Evolutionary conservation across 148 eudicot species (phyloP).

Genomic region (Diospyros lotus): DNA sequence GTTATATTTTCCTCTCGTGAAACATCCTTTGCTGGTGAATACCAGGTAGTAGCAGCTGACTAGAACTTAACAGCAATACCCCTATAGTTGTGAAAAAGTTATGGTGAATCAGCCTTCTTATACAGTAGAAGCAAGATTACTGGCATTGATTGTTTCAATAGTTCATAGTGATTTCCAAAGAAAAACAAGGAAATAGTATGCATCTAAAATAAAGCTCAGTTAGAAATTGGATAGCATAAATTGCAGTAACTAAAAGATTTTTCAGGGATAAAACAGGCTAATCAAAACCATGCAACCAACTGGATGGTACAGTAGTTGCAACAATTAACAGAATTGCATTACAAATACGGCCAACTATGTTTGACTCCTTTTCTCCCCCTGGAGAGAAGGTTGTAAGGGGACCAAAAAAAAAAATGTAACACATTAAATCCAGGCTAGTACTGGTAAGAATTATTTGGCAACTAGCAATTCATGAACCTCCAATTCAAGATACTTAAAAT

Average conservation of each 20-base stretch:
- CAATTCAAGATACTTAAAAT: not conserved
- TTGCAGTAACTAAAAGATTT: not conserved
- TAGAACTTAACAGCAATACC: not conserved
- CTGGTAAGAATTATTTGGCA: not conserved
- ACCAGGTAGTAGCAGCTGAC: slow-evolving; percentile 3
- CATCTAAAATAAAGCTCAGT: not conserved
- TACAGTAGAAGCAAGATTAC: not conserved
- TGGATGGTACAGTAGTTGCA: not conserved
- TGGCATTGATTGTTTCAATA: not conserved
- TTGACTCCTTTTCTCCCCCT: not conserved
- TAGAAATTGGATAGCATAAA: not conserved
- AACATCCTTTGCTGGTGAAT: not conserved
- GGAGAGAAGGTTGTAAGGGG: not conserved
- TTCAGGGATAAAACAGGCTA: not conserved
- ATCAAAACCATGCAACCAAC: not conserved
- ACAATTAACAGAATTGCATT: not conserved
- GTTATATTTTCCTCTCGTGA: not conserved
- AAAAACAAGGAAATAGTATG: not conserved
- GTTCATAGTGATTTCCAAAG: not conserved
- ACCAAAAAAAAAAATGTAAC: not conserved
- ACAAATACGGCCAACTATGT: not conserved
- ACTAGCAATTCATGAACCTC: not conserved
- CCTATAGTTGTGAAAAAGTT: not conserved
- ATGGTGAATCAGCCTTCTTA: not conserved
- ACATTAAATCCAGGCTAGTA: slow-evolving; percentile 4